Base-by-base conservation (phyloP, 2,329 filamentous ascomycete genomes). In the Cladophialophora psammophila region DNA sequence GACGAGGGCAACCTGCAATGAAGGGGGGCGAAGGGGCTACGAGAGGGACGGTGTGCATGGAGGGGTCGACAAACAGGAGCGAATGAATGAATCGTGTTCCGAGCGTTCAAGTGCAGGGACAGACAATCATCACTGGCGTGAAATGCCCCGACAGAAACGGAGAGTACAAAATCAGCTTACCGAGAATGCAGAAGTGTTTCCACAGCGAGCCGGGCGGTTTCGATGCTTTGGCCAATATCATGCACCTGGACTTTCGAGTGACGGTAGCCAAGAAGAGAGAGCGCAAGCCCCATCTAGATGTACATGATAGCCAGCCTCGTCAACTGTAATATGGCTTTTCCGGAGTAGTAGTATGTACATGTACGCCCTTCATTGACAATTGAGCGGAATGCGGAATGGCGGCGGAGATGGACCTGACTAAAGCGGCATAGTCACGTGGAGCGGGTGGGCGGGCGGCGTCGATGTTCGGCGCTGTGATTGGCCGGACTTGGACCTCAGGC, bases 401-500 rank as follows among this genome's bases (percentile, higher is more conserved):
- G 45, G 7, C 45, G 45, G 45, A 20, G 45, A 20, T 6, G 26
- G n/a, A 6, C 45, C 15, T 18, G 20, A 6, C 52, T 15, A 3
- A 55, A 55, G 26, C 3, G 31, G 31, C n/a, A 55, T n/a, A 20
- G 52, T 55, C 52, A 55, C 52, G 34, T 35, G 52, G 26, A 13
- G 4, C 9, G 10, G 12, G 26, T 32, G 8, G 18, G 18, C 18
- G 20, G 15, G 20, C 26, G 2, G 6, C 2, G 18, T n/a, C 7
- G 18, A 35, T 32, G 35, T 45, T 9, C 18, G 45, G 45, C 5
- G 20, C 5, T 12, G n/a, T 65, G 31, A 65, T 65, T 65, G 63
- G 63, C 34, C 32, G 15, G 34, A 57, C 34, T 31, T 52, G 57
- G 36, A 65, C 35, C 36, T 63, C 36, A 31, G 7, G 12, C 32